Base-by-base conservation (phyloP, 306 rosid species). In the Quercus alba region DNA sequence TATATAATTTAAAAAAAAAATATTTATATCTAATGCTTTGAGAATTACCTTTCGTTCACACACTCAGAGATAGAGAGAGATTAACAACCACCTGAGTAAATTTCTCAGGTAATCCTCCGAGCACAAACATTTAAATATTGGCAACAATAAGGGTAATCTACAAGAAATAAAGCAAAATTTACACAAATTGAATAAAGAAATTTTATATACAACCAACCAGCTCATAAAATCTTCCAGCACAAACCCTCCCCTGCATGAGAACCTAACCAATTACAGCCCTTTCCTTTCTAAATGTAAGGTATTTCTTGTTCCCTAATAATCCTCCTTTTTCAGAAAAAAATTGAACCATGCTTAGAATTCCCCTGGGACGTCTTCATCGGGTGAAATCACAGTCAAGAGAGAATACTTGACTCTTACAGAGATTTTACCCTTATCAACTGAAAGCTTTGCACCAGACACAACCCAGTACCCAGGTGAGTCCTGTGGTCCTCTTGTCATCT, bases 401-500 rank as follows among this genome's bases (percentile, higher is more conserved):
- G 97, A 90, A 78, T 86, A 94, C 87, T 86, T 94, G 57, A 94
- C 98, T 83, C 81, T 85, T 3, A 94, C 87, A 75, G 93, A 94
- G 78, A 94, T 94, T 81, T 91, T 94, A 66, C 92, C 97, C 81
- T 82, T 87, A 62, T 91, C 98, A 72, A 92, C 91, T 3, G 41
- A 18, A 35, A 94, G 95, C 84, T 90, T 85, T 81, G 94, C 98
- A 2, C 98, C 98, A 1, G 97, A 94, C 66, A 93, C 98, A 79
- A 89, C 88, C 98, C 98, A 94, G 71, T 91, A 94, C 44, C 98
- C 98, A 51, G 98, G 98, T 11, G 80, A 73, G 77, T 94, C 92
- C 88, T 91, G 98, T 5, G 98, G 97, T 38, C 95, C 98, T 86
- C 95, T 87, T n/a, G 95, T 94, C 93, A 91, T 90, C 88, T 94